Base-by-base conservation (phyloP, 768 basidiomycete species). In the Tubosaeta sp. region DNA sequence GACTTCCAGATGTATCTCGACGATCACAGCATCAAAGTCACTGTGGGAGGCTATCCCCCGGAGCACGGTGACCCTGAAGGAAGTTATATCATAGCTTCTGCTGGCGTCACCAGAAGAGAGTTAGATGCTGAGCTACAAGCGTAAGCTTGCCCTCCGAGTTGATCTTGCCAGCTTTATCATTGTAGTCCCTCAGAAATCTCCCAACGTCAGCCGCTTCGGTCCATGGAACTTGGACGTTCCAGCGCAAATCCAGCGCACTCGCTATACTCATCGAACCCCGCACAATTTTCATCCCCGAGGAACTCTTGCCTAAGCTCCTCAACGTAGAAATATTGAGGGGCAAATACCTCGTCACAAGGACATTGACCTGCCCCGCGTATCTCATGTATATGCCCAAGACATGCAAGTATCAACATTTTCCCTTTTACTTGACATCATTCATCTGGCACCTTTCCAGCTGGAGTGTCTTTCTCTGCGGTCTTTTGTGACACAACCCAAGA, bases 161-260 rank as follows among this genome's bases (percentile, higher is more conserved):
- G 13, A 29, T 22, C 16, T 11, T 6, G 12, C 4, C 25, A 13
- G 14, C 16, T 14, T 1, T n/a, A 18, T 25, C n/a, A 21, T 25
- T 1, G 8, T 36, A 2, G 9, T 10, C 25, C 18, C 6, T 29
- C 34, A 51, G 53, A 43, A 16, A 34, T 7, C 5, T 55, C n/a
- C 35, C 59, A 14, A 57, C 52, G 6, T 36, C 63, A 4, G 63
- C 69, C 9, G n/a, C n/a, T n/a, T 59, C 67, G 25, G 56, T 68
- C 48, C 67, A 60, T 27, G 64, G 65, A 8, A 51, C 55, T 14
- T 70, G 67, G 67, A 51, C 51, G 46, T 69, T 67, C 49, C 56
- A 47, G 24, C 21, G 41, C 9, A 58, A 50, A 44, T 61, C 62
- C 3, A 67, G 67, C 14, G 66, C 65, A n/a, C 55, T 69, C 42